Base-by-base conservation (phyloP, 441 rosid genomes). In the Capsella rubella region DNA sequence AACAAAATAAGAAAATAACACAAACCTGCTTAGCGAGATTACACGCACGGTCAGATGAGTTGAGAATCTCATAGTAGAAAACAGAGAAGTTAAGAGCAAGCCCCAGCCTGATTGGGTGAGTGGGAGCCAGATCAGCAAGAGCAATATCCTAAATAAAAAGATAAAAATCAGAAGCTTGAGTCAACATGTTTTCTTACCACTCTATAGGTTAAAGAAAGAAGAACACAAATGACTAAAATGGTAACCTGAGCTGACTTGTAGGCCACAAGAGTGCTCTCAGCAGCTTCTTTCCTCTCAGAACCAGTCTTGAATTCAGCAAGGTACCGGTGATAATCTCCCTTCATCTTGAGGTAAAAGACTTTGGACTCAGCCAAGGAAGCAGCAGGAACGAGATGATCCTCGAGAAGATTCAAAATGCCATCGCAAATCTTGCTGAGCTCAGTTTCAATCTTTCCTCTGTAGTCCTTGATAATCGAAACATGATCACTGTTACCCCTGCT, bases 11-110 rank as follows among this genome's bases (percentile, higher is more conserved):
- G 58, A 31, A 35, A 58, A 47, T 2, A 42, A 67, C 35, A 54
- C n/a, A 27, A 53, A 94, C 97, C 97, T 86, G 92, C 77, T 94
- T 94, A 5, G 97, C 97, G 21, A 94, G 99, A 74, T 73, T 92
- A 87, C 99, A 94, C 4, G 99, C 99, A 31, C 97, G 93, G 72
- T 94, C 99, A 51, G 99, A 96, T 50, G 99, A 94, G 87, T 92
- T 94, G 64, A 94, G 97, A 78, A 94, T 94, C 87, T 94, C 98
- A 84, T 94, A 94, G 81, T 94, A 94, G 81, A 94, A 94, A 32
- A 94, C 99, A 15, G 99, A 94, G 89, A 94, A 94, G 83, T 93
- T 93, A 47, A 93, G 97, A 12, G 98, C 97, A 69, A 93, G 97
- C 49, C 98, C 98, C 70, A 94, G 89, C 76, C 94, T 87, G 67